These are phyloP conservation scores for Tanozyma kutaoensis DNA, from an alignment of 805 yeast genomes.

Conservation along the genomic window DNA sequence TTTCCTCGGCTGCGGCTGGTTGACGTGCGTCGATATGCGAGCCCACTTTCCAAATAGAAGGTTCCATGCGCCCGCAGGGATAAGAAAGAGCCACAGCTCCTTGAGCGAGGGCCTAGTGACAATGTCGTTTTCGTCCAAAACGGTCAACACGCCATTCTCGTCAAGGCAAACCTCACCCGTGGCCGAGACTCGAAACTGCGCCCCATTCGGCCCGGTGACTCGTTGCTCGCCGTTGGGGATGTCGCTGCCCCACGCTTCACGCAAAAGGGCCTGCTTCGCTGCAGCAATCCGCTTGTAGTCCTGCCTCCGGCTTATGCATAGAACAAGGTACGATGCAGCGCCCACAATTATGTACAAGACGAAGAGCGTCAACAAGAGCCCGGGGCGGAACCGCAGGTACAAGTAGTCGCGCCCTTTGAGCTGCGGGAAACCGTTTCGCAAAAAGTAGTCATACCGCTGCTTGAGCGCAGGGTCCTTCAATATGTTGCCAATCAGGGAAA, in stretches of 20 bases:
- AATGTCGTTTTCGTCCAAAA: slow-evolving; percentile 35
- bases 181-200: slow-evolving; percentile 39
- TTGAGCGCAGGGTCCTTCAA: slow-evolving; percentile 41
- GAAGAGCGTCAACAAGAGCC: slow-evolving; percentile 34
- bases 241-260: slow-evolving; percentile 44
- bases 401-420: slow-evolving; percentile 60
- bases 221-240: slow-evolving; percentile 29
- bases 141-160: slow-evolving; percentile 20
- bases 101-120: slow-evolving; percentile 30
- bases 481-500: slow-evolving; percentile 65
- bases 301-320: slow-evolving; percentile 40
- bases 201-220: slow-evolving; percentile 32
- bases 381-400: slow-evolving; percentile 60
- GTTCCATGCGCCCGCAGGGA: slow-evolving; percentile 34
- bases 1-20: slow-evolving; percentile 1
- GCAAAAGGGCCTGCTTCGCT: slow-evolving; percentile 38
- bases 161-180: slow-evolving; percentile 40
- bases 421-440: slow-evolving; percentile 73
- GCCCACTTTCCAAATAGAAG: slow-evolving; percentile 23
- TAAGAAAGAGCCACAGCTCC: slow-evolving; percentile 32
- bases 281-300: slow-evolving; percentile 42
- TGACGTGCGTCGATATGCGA: slow-evolving; percentile 1
- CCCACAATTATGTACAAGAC: slow-evolving; percentile 40
- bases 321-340: slow-evolving; percentile 42
- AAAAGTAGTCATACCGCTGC: slow-evolving; percentile 74